phyloP scores from a whole-genome alignment of 768 basidiomycete genomes.

The Termitomyces sp. region DNA sequence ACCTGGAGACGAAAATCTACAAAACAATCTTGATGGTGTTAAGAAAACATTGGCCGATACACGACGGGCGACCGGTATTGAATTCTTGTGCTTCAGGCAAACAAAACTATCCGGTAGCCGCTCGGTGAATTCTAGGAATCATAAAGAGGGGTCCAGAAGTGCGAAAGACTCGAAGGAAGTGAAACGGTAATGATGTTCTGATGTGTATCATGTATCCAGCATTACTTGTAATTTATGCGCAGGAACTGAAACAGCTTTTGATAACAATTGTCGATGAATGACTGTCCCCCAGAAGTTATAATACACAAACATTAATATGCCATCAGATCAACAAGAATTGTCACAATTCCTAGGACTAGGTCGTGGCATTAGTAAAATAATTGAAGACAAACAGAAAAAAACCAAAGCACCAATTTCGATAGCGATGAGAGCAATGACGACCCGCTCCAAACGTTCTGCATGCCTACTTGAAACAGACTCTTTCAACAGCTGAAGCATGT shows the following conservation, averaged over 20 bases:
- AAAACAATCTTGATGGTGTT: slow-evolving; percentile 83
- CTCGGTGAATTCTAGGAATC: slow-evolving; percentile 13
- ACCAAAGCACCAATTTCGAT: slow-evolving; percentile 70
- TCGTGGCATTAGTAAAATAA: background rate
- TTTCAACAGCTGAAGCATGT: slow-evolving; percentile 93
- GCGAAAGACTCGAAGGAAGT: slow-evolving; percentile 16
- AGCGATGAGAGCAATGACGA: slow-evolving; percentile 86
- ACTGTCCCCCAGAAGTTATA: background rate
- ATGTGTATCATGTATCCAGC: too few species aligned
- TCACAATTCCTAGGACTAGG: slow-evolving; percentile 82
- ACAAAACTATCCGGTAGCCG: slow-evolving; percentile 41
- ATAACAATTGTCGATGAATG: background rate
- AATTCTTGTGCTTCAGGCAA: slow-evolving; percentile 90
- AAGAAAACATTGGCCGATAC: slow-evolving; percentile 88
- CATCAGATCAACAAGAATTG: slow-evolving; percentile 83
- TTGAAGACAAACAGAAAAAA: background rate
- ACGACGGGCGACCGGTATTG: slow-evolving; percentile 85
- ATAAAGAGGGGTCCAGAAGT: slow-evolving; percentile 15
- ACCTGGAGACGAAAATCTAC: slow-evolving; percentile 81
- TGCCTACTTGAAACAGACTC: slow-evolving; percentile 91
- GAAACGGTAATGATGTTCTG: background rate
- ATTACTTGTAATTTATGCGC: background rate
- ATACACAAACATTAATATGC: slow-evolving; percentile 25
- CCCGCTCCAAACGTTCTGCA: slow-evolving; percentile 87
- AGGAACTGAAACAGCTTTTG: background rate